These are phyloP conservation scores for Porogramme epimiltina DNA, from an alignment of 1,284 basidiomycete genomes.

Conservation along the genomic window DNA sequence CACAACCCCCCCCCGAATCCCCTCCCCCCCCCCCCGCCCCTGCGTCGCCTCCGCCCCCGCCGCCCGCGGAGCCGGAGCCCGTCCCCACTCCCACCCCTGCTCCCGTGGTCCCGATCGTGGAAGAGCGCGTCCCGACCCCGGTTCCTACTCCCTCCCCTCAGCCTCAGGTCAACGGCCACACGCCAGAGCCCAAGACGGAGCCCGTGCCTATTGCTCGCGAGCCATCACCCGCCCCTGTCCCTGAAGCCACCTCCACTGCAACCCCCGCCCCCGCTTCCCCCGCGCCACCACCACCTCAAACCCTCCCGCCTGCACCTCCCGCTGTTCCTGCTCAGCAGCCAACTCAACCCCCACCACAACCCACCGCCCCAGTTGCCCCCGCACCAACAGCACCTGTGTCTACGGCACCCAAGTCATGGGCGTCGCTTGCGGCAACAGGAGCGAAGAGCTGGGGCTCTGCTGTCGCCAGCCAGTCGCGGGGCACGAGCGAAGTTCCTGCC, in stretches of 20 bases:
- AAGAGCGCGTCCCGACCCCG: slow-evolving; percentile 33
- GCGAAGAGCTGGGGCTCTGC: slow-evolving; percentile 78
- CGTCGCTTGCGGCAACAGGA: slow-evolving; percentile 84
- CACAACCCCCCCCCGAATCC: too few species aligned
- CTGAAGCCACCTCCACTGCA: slow-evolving; percentile 31
- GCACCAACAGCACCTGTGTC: slow-evolving; percentile 39
- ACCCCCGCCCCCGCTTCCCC: slow-evolving; percentile 34
- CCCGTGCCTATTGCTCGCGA: slow-evolving; percentile 38
- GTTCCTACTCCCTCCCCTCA: slow-evolving; percentile 34
- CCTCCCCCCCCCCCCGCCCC: slow-evolving; percentile 11
- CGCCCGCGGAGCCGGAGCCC: slow-evolving; percentile 35
- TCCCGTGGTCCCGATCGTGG: slow-evolving; percentile 33
- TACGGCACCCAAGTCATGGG: slow-evolving; percentile 81
- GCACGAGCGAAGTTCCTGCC: slow-evolving; percentile 64
- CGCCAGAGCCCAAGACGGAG: slow-evolving; percentile 35
- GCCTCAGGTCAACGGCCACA: slow-evolving; percentile 26
- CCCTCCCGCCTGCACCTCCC: slow-evolving; percentile 34
- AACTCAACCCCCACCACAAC: slow-evolving; percentile 28
- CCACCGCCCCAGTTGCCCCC: slow-evolving; percentile 1
- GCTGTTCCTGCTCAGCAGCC: slow-evolving; percentile 43
- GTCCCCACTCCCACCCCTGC: slow-evolving; percentile 25
- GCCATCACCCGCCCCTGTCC: slow-evolving; percentile 37
- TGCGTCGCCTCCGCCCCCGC: slow-evolving; percentile 31
- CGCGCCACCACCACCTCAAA: slow-evolving; percentile 46
- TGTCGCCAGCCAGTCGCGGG: slow-evolving; percentile 73